These are phyloP conservation scores for Senna siamea DNA, from an alignment of 306 rosid genomes.

Conservation along the genomic window DNA sequence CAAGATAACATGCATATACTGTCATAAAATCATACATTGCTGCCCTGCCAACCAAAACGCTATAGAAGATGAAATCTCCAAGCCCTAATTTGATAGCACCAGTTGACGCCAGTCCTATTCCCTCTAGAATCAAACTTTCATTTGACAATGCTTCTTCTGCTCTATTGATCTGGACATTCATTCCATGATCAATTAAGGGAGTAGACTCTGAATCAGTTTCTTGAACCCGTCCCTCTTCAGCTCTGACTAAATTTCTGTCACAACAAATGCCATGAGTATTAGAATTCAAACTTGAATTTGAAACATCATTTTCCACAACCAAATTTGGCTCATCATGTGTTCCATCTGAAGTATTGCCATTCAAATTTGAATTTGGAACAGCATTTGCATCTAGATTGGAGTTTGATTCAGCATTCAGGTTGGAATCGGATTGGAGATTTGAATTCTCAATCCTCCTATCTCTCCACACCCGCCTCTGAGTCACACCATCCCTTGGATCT, in stretches of 20 bases:
- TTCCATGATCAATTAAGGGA: conserved; percentile 62
- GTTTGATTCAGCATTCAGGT: conserved; percentile 27
- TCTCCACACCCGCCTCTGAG: conserved; percentile 82
- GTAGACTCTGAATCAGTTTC: conserved; percentile 48
- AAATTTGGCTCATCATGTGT: conserved; percentile 25
- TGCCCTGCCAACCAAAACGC: conserved; percentile 96
- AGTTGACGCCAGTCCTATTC: conserved; percentile 87
- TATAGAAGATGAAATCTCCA: conserved; percentile 95
- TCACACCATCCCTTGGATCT: conserved; percentile 38
- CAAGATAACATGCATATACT: conserved; percentile 95
- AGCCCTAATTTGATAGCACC: conserved; percentile 96
- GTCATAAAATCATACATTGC: conserved; percentile 98
- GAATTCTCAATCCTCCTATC: conserved; percentile 57
- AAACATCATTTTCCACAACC: conserved; percentile 33
- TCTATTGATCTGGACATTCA: conserved; percentile 38
- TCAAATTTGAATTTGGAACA: conserved; percentile 38
- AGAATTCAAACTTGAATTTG: conserved; percentile 37
- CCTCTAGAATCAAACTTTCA: conserved; percentile 73
- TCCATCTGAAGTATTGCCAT: conserved; percentile 16
- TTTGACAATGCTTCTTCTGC: conserved; percentile 39
- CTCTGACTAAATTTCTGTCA: conserved; percentile 48
- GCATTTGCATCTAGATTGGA: conserved; percentile 34
- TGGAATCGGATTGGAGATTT: conserved; percentile 29
- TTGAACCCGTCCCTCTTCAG: conserved; percentile 65
- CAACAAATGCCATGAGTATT: conserved; percentile 33